Conservation (phyloP, 1,284 basidiomycete genomes). For the Tilletia walkeri region DNA sequence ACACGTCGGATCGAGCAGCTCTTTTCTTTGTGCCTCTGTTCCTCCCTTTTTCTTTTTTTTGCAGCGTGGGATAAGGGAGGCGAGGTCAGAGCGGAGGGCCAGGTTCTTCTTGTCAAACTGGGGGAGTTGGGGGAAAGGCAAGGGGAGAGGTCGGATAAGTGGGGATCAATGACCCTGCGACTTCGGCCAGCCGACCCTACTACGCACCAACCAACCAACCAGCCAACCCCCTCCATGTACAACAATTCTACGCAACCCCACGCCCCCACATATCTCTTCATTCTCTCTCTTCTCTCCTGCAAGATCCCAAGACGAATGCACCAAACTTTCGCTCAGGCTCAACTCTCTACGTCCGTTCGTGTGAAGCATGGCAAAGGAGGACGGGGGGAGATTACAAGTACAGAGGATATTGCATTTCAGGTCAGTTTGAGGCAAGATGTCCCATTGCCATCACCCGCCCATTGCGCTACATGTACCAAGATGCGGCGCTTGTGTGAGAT, state of each 20-base stretch:
- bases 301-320: background rate
- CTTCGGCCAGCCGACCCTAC: no score
- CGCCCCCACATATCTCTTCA: background rate
- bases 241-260: background rate
- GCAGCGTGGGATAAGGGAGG: no score
- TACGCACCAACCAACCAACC: background rate
- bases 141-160: no score
- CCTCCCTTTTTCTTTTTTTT: no score
- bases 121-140: no score
- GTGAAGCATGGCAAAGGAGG: no score
- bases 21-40: background rate
- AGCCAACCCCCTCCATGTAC: background rate
- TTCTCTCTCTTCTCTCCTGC: conserved; percentile 2
- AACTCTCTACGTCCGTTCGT: background rate
- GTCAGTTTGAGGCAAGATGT: conserved; percentile 32
- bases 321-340: no score
- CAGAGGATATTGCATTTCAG: background rate
- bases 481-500: conserved; percentile 28
- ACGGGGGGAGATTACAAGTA: background rate
- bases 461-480: conserved; percentile 26
- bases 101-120: no score
- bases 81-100: no score
- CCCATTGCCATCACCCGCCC: conserved; percentile 28
- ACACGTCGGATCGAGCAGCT: background rate
- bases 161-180: no score